A percentile compares a stretch with the other conserved stretches of the same genome.
Evolutionary conservation across 148 eudicot species (phyloP).

Genomic region (Rhododendron henanense): DNA sequence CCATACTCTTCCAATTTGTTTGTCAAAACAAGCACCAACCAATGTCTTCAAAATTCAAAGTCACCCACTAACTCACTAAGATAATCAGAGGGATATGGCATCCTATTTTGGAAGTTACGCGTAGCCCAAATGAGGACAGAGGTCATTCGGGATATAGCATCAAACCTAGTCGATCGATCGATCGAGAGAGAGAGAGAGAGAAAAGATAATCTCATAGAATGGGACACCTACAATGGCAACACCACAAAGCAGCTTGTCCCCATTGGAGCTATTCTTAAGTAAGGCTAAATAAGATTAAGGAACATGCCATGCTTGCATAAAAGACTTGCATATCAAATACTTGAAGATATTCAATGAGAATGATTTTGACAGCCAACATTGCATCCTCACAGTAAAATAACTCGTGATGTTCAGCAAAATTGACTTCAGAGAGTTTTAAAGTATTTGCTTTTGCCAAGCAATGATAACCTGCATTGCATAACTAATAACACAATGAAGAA

Average conservation of each 20-base stretch:
- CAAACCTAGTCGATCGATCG: no score
- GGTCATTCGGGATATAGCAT: background rate
- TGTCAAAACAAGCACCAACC: background rate
- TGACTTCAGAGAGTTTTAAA: background rate
- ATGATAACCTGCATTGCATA: background rate
- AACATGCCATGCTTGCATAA: background rate
- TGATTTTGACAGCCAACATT: background rate
- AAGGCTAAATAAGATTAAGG: background rate
- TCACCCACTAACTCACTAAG: background rate
- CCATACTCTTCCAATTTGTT: background rate
- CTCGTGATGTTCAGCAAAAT: background rate
- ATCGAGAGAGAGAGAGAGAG: no score
- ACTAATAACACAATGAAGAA: no score
- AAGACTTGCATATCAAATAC: no score
- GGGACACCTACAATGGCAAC: no score
- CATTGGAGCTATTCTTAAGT: background rate
- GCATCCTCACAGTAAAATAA: background rate
- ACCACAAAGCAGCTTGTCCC: background rate
- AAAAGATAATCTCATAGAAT: no score
- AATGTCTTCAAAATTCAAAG: background rate
- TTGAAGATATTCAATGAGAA: background rate
- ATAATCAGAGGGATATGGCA: background rate
- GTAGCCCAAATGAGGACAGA: background rate
- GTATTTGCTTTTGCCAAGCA: background rate
- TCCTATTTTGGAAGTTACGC: background rate